Base-by-base conservation (phyloP, 495 filamentous ascomycete species). In the Penicillium arizonense region DNA sequence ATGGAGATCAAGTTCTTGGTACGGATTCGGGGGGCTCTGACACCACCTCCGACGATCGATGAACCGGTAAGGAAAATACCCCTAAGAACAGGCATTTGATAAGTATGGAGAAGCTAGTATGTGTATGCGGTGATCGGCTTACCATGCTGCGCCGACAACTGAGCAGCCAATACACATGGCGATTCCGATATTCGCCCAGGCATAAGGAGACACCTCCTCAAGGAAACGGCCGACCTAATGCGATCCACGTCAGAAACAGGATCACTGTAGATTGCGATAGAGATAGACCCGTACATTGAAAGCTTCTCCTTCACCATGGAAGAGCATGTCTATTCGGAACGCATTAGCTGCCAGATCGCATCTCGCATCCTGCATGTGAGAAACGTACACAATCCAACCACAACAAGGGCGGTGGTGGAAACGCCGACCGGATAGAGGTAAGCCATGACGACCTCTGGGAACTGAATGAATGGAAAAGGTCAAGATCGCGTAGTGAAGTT, bases 1-100 rank as follows among this genome's bases (percentile, higher is more conserved):
- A 99, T 97, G 59, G 95, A 97, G 67, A 99, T 96, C 53, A 99
- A 71, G 75, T 97, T 99, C 84, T 99, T 99, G 47, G 95, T 99
- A 60, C 93, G 88, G 68, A 99, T 97, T 58, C 94, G 84, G 16
- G 94, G 95, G 24, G 95, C 94, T 62, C 87, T 88, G 67, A 99
- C 95, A 74, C 95, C 95, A 55, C 88, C 95, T 53, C 95, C 95
- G 56, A 99, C 80, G 67, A 99, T 99, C 44, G 92, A 96, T n/a
- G 92, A 96, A 61, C 95, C 95, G 10, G 94, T 97, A 47, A 97
- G 90, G 77, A 99, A 92, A 72, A 99, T 99, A 65, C 95, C 95
- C 94, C 93, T 97, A 56, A 46, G n/a, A 41, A 50, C 52, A 45
- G 47, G n/a, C 34, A 52, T 14, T 50, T 43, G 53, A 59, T 77